phyloP scores from a whole-genome alignment of 352 stramenopile genomes.

The Pythium graminicola region DNA sequence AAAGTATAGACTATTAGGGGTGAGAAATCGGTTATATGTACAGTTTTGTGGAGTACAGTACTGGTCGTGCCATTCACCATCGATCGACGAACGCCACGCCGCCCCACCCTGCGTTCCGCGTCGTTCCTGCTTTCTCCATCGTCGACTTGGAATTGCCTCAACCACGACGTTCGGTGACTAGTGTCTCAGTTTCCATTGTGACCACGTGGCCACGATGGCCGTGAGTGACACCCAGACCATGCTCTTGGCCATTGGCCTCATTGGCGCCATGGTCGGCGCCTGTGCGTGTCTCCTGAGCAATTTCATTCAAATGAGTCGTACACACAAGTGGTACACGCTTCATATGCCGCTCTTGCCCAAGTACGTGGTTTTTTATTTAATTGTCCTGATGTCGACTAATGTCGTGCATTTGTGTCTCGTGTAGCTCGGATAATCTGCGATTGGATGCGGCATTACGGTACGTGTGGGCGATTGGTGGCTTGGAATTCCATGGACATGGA shows the following conservation, averaged over 20 bases:
- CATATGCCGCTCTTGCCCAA: conserved; percentile 20
- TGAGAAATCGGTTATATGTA: too few relatives aligned
- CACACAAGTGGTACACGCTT: conserved; percentile 10
- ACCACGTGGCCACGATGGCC: not conserved
- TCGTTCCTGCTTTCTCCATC: too few relatives aligned
- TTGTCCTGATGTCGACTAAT: not conserved
- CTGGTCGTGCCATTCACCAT: too few relatives aligned
- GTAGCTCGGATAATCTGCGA: conserved; percentile 14
- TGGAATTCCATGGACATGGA: too few relatives aligned
- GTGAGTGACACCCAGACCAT: not conserved
- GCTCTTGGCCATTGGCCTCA: not conserved
- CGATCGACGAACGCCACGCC: too few relatives aligned
- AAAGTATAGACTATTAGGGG: not conserved
- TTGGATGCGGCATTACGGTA: conserved; percentile 16
- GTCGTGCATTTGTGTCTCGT: not conserved
- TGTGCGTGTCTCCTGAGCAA: not conserved
- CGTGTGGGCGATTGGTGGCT: too few relatives aligned
- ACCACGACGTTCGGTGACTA: too few relatives aligned
- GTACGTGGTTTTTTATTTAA: conserved; percentile 1
- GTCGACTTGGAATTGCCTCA: too few relatives aligned
- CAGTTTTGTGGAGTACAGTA: not conserved
- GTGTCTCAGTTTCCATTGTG: too few relatives aligned
- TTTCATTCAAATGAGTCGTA: not conserved
- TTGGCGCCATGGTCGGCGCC: not conserved
- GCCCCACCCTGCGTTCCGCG: not conserved